Conservation (phyloP, 345 rosid species). For the Populus deltoides region DNA sequence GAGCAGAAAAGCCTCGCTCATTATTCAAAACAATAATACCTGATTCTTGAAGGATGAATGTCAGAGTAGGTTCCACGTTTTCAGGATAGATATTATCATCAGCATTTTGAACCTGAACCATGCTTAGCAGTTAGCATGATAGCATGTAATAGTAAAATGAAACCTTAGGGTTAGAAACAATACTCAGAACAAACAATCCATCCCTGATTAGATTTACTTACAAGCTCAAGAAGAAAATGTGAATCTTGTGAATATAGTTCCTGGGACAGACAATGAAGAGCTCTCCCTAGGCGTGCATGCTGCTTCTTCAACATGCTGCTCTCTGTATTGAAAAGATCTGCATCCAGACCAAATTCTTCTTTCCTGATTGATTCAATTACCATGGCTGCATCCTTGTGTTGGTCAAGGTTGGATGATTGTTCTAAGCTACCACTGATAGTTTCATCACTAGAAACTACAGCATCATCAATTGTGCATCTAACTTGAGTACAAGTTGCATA, state of each 20-base stretch:
- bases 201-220: constrained; percentile 28
- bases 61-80: constrained; percentile 71
- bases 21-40: constrained; percentile 76
- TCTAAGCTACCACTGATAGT: constrained; percentile 20
- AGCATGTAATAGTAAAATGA: neutral
- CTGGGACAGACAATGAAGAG: constrained; percentile 95
- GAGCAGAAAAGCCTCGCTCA: constrained; percentile 80
- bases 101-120: constrained; percentile 94
- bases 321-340: constrained; percentile 59
- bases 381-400: constrained; percentile 41
- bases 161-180: neutral
- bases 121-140: neutral
- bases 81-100: constrained; percentile 83
- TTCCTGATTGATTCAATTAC: constrained; percentile 75
- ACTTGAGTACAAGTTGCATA: constrained; percentile 26
- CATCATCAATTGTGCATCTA: constrained; percentile 20
- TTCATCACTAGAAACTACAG: constrained; percentile 29
- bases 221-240: constrained; percentile 98
- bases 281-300: constrained; percentile 98
- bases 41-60: constrained; percentile 74
- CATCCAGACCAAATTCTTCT: constrained; percentile 84
- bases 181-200: neutral
- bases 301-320: constrained; percentile 77
- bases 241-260: constrained; percentile 97
- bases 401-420: constrained; percentile 26